phyloP scores from a whole-genome alignment of 2,329 filamentous ascomycete genomes.

The Leptographium lundbergii region DNA sequence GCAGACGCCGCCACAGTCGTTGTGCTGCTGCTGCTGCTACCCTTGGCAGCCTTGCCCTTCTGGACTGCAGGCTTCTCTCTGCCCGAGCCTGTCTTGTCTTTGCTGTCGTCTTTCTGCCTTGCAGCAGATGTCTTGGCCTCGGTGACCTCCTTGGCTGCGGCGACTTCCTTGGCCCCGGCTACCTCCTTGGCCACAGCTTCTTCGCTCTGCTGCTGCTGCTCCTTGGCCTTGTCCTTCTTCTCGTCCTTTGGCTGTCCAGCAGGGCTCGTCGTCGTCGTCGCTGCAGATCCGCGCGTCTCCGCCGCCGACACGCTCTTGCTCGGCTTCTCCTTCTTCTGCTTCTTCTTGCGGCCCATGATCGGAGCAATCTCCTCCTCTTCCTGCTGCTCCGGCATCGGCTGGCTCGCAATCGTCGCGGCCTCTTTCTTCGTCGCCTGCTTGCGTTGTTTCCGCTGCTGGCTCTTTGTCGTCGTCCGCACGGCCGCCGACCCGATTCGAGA shows the following conservation, averaged over 20 bases:
- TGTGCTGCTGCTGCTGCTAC: not conserved
- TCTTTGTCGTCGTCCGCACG: slow-evolving; percentile 60
- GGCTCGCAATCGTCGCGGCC: slow-evolving; percentile 34
- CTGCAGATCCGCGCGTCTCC: slow-evolving; percentile 13
- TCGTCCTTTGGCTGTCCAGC: not conserved
- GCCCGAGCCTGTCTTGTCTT: not conserved
- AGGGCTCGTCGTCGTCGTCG: not conserved
- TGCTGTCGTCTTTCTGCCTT: slow-evolving; percentile 1
- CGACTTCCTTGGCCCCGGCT: not conserved
- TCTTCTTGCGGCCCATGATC: slow-evolving; percentile 71
- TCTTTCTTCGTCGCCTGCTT: slow-evolving; percentile 56
- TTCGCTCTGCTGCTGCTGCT: not conserved
- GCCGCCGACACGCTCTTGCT: slow-evolving; percentile 9
- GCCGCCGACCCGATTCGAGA: slow-evolving; percentile 54
- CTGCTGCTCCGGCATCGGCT: slow-evolving; percentile 33
- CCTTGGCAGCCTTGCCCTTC: not conserved
- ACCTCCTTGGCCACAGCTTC: not conserved
- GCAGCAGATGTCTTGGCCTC: slow-evolving; percentile 1
- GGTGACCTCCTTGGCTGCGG: slow-evolving; percentile 1
- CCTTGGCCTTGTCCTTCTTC: not conserved
- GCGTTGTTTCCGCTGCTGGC: slow-evolving; percentile 64
- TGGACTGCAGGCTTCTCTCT: not conserved
- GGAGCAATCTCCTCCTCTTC: slow-evolving; percentile 48
- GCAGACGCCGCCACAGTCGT: not conserved
- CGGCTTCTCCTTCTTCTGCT: slow-evolving; percentile 63